Evolutionary conservation across 2,329 filamentous ascomycete genomes (phyloP).

Genomic region (Talaromyces sp.): DNA sequence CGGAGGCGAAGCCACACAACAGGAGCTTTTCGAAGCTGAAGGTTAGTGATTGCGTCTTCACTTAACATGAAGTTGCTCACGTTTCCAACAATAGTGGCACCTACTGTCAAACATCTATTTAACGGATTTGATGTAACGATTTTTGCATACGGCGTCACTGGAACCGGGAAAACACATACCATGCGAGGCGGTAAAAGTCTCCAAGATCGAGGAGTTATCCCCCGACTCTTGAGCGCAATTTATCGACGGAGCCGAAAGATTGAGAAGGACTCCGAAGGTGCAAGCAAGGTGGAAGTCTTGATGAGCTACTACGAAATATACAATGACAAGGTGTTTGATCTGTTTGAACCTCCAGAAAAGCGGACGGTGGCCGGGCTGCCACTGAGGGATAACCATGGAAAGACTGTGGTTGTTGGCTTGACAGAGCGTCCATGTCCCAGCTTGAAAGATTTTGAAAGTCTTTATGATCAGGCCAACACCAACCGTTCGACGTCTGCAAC

Average conservation of each 20-base stretch:
- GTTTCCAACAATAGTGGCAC: slow-evolving; percentile 62
- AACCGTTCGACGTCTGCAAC: slow-evolving; percentile 87
- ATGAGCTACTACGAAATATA: slow-evolving; percentile 97
- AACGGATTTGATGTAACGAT: slow-evolving; percentile 78
- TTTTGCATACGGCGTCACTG: slow-evolving; percentile 90
- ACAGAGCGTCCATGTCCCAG: slow-evolving; percentile 78
- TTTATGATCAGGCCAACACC: slow-evolving; percentile 89
- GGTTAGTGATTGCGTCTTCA: slow-evolving; percentile 51
- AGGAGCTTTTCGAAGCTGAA: slow-evolving; percentile 84
- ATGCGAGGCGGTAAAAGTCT: slow-evolving; percentile 89
- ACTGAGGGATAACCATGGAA: slow-evolving; percentile 79
- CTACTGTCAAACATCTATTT: slow-evolving; percentile 88
- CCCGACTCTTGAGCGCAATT: slow-evolving; percentile 76
- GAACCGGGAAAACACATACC: slow-evolving; percentile 92
- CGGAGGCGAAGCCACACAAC: slow-evolving; percentile 73
- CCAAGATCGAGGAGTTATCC: slow-evolving; percentile 83
- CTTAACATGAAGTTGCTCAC: slow-evolving; percentile 16
- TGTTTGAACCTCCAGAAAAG: slow-evolving; percentile 84
- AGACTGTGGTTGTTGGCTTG: slow-evolving; percentile 80
- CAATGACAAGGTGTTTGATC: slow-evolving; percentile 90
- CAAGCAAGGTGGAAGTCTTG: slow-evolving; percentile 68
- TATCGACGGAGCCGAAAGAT: slow-evolving; percentile 84
- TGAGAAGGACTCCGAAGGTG: slow-evolving; percentile 69
- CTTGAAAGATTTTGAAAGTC: slow-evolving; percentile 81
- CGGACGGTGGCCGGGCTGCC: slow-evolving; percentile 76